Evolutionary conservation across 345 rosid species (phyloP).

Genomic region (Eucalyptus shirleyi): DNA sequence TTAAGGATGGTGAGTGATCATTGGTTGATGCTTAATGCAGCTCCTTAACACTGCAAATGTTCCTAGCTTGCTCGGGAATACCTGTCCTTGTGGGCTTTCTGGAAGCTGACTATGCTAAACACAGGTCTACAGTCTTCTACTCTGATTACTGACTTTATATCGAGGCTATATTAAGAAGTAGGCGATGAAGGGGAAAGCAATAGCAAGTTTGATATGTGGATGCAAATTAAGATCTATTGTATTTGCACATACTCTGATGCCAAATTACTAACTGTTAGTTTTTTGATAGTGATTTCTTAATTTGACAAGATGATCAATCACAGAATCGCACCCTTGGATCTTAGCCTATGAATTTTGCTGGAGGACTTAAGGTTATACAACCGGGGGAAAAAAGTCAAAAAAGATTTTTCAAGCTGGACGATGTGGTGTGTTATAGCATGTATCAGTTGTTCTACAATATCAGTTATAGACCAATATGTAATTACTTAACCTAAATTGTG

Average conservation of each 20-base stretch:
- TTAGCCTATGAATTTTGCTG: background rate
- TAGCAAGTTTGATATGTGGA: background rate
- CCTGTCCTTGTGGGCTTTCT: constrained; percentile 92
- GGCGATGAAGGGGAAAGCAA: background rate
- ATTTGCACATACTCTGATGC: background rate
- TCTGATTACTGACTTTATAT: background rate
- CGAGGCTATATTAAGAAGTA: background rate
- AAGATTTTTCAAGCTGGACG: background rate
- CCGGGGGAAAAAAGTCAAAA: background rate
- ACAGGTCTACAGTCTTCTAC: constrained; percentile 45
- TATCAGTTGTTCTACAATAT: background rate
- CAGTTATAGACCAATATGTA: background rate
- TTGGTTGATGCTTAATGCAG: constrained; percentile 32
- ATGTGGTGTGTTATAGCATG: background rate
- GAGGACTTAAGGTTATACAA: background rate
- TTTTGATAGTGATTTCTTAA: background rate
- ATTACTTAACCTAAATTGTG: background rate
- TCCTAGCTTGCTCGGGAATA: constrained; percentile 93
- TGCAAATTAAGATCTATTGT: background rate
- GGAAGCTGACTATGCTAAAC: constrained; percentile 93
- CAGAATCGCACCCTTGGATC: background rate
- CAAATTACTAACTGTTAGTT: background rate
- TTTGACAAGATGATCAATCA: background rate
- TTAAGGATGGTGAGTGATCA: constrained; percentile 8
- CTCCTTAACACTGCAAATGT: constrained; percentile 96